Evolutionary conservation across 2,329 filamentous ascomycete species (phyloP).

Genomic region (Colletotrichum liaoningense): DNA sequence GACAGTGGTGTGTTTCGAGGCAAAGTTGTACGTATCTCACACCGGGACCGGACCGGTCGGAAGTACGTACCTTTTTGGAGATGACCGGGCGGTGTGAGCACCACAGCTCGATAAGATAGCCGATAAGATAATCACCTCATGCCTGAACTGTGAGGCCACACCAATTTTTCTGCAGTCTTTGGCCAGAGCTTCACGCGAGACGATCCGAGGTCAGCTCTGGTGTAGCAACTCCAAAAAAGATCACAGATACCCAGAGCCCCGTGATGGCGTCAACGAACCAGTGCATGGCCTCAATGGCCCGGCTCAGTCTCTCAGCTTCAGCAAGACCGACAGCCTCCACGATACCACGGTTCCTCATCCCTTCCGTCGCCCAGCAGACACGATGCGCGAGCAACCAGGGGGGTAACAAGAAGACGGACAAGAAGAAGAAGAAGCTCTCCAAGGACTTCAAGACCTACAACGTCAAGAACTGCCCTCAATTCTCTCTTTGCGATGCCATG

Average conservation of each 20-base stretch:
- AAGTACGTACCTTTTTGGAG: neutral
- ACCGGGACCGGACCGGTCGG: conserved; percentile 8
- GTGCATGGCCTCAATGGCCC: conserved; percentile 66
- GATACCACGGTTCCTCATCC: conserved; percentile 63
- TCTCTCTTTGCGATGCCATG: conserved; percentile 91
- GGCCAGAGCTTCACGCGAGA: conserved; percentile 28
- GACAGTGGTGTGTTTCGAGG: conserved; percentile 10
- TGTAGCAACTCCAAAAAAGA: conserved; percentile 6
- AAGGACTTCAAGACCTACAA: conserved; percentile 76
- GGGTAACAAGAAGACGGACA: conserved; percentile 61
- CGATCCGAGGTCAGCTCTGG: neutral
- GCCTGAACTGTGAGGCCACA: conserved; percentile 19
- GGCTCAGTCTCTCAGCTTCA: conserved; percentile 56
- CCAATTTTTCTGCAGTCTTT: conserved; percentile 31
- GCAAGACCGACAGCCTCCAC: conserved; percentile 54
- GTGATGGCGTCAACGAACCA: conserved; percentile 64
- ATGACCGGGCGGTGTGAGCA: no score
- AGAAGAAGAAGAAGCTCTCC: conserved; percentile 69
- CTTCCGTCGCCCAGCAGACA: conserved; percentile 54
- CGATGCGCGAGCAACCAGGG: conserved; percentile 56
- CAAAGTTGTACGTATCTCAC: neutral
- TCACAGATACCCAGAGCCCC: conserved; percentile 38
- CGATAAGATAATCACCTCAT: conserved; percentile 2
- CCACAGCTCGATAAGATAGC: neutral
- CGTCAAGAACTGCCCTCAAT: conserved; percentile 72